Evolutionary conservation across 441 rosid genomes (phyloP).

Genomic region (Viola pubescens): DNA sequence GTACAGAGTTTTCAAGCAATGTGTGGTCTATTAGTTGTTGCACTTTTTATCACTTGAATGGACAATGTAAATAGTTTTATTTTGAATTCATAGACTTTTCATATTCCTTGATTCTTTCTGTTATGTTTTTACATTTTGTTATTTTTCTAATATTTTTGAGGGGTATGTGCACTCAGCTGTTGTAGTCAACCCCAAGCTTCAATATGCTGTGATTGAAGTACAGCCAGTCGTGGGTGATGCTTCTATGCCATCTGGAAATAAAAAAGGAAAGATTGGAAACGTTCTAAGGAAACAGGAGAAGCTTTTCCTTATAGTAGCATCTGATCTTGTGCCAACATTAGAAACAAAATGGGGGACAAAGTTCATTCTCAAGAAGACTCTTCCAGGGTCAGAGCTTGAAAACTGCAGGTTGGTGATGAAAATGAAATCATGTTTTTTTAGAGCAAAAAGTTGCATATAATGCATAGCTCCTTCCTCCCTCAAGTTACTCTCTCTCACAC

Average conservation of each 20-base stretch:
- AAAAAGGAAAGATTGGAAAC: slow-evolving; percentile 47
- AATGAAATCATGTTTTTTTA: background rate
- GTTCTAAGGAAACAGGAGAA: slow-evolving; percentile 57
- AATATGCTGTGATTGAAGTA: slow-evolving; percentile 80
- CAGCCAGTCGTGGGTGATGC: slow-evolving; percentile 39
- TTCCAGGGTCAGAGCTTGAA: slow-evolving; percentile 84
- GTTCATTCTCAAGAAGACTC: slow-evolving; percentile 57
- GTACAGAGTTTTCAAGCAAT: background rate
- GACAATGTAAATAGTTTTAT: background rate
- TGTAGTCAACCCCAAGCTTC: slow-evolving; percentile 87
- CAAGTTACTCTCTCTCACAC: too few species aligned
- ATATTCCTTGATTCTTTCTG: slow-evolving; percentile 3
- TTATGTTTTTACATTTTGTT: background rate
- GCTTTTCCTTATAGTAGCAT: slow-evolving; percentile 64
- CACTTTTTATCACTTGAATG: background rate
- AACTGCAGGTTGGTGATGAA: slow-evolving; percentile 62
- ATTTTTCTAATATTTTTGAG: background rate
- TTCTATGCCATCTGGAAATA: slow-evolving; percentile 34
- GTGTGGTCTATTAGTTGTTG: background rate
- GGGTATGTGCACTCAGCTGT: slow-evolving; percentile 54
- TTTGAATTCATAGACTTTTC: background rate
- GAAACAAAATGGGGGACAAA: slow-evolving; percentile 80
- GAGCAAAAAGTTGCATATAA: background rate
- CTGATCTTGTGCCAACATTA: slow-evolving; percentile 70
- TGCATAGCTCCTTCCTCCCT: background rate